Conservation (phyloP, 495 filamentous ascomycete genomes). For the Geopyxis carbonaria region DNA sequence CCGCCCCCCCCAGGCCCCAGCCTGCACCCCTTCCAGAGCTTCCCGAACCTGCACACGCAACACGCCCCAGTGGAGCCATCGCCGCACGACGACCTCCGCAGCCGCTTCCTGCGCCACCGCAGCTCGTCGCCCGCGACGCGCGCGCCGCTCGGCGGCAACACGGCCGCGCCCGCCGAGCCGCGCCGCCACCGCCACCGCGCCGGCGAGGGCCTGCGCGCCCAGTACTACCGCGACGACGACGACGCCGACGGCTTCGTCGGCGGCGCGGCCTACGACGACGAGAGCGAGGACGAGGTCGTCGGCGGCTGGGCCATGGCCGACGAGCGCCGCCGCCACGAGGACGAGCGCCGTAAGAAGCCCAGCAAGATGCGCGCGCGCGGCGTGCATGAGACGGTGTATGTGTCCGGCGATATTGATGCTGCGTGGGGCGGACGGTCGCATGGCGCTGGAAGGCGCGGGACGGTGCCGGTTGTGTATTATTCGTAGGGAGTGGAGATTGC, state of each 20-base stretch:
- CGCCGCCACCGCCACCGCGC: background rate
- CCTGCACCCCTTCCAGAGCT: conserved; percentile 1
- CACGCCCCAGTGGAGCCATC: background rate
- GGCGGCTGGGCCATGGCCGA: too few species aligned
- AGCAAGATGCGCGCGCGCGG: too few species aligned
- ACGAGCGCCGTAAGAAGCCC: too few species aligned
- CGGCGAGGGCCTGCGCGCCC: background rate
- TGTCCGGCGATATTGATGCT: too few species aligned
- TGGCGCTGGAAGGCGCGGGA: too few species aligned
- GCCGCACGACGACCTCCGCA: background rate
- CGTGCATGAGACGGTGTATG: too few species aligned
- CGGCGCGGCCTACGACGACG: too few species aligned
- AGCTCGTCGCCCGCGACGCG: background rate
- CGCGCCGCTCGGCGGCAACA: background rate
- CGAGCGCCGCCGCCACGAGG: background rate
- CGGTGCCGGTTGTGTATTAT: too few species aligned
- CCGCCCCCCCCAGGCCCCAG: background rate
- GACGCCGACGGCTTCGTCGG: too few species aligned
- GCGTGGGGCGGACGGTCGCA: too few species aligned
- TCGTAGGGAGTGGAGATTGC: too few species aligned
- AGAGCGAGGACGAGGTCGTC: too few species aligned
- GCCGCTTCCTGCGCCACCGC: conserved; percentile 5
- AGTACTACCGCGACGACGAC: background rate
- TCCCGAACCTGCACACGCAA: background rate
- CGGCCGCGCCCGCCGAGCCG: background rate